Base-by-base conservation (phyloP, 225 moss, liverwort and hornwort genomes). In the Polytrichum formosum region DNA sequence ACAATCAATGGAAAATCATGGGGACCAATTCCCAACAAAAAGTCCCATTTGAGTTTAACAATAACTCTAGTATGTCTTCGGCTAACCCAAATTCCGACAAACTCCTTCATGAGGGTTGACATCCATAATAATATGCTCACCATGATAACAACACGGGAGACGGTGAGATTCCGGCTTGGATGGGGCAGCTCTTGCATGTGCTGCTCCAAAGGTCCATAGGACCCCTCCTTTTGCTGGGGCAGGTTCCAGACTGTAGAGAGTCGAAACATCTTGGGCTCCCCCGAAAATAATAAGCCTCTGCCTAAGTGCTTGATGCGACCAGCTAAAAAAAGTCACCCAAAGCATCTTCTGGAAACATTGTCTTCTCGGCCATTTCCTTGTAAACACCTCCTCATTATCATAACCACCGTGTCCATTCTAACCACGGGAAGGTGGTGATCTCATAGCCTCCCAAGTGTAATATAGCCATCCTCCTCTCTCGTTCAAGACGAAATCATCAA, bases 81-180 rank as follows among this genome's bases (percentile, higher is more conserved):
- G 13, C 46, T 13, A 46, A 46, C 46, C 46, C 3, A 46, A 46
- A 13, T 16, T 67, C 54, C 71, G 30, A 76, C 28, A 66, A 55
- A 67, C 63, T 33, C 33, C 63, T 26, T 66, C 67, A 62, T 28
- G 28, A 59, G 60, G 18, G 53, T 54, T 72, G 35, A 26, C 61
- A 67, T 61, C 29, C 65, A 76, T 56, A 56, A 72, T 37, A 56
- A 68, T 7, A 55, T 66, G 61, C 80, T 81, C 70, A 81, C 81
- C 81, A 81, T 81, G 58, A 81, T 81, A 16, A 81, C 81, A 67
- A 81, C 70, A 62, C 81, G 81, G 53, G 81, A 81, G 53, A 81
- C 81, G 35, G 70, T 81, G 30, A 77, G 74, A 67, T 81, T 81
- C 62, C 81, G 81, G 70, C 76, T 70, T 59, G 81, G 81, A 74